Percentiles rank a stretch among this genome's conserved stretches.
These are phyloP conservation scores for Hypoxylon rickii DNA, from an alignment of 495 filamentous ascomycete species.

Conservation along the genomic window DNA sequence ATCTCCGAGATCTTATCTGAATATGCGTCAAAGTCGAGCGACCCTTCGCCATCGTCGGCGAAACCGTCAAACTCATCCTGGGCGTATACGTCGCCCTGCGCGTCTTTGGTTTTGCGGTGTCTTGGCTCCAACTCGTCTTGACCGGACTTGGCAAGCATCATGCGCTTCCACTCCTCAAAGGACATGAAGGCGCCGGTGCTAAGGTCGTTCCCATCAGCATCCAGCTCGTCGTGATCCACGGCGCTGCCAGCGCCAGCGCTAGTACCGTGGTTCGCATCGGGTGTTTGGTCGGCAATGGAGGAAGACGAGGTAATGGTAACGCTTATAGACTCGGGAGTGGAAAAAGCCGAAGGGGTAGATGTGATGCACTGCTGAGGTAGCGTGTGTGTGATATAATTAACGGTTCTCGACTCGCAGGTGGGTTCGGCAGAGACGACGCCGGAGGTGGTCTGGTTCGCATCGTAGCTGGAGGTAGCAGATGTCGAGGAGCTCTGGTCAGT, in stretches of 20 bases:
- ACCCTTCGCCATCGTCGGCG: slow-evolving; percentile 90
- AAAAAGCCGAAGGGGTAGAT: slow-evolving; percentile 41
- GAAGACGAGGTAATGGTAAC: slow-evolving; percentile 27
- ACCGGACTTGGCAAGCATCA: slow-evolving; percentile 84
- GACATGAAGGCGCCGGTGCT: slow-evolving; percentile 89
- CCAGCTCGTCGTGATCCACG: slow-evolving; percentile 21
- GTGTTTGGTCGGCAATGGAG: slow-evolving; percentile 14
- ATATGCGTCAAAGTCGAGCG: slow-evolving; percentile 78
- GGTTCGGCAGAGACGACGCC: slow-evolving; percentile 13
- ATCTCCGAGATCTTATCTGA: slow-evolving; percentile 50
- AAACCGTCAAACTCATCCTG: slow-evolving; percentile 38
- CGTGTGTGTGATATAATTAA: slow-evolving; percentile 81
- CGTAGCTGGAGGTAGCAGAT: slow-evolving; percentile 11
- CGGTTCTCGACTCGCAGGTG: slow-evolving; percentile 67
- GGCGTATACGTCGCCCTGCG: slow-evolving; percentile 39
- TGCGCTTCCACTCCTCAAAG: slow-evolving; percentile 97
- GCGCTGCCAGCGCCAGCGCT: slow-evolving; percentile 2
- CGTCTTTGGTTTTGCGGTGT: slow-evolving; percentile 48
- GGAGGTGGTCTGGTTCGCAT: slow-evolving; percentile 19
- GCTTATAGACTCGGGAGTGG: slow-evolving; percentile 25
- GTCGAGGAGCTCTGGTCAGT: slow-evolving; percentile 12
- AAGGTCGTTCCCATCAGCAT: slow-evolving; percentile 55
- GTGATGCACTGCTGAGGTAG: slow-evolving; percentile 77
- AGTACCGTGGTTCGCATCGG: background rate
- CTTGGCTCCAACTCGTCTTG: slow-evolving; percentile 80